Conservation (phyloP, 2,329 filamentous ascomycete genomes). For the Trichoderma sp. region DNA sequence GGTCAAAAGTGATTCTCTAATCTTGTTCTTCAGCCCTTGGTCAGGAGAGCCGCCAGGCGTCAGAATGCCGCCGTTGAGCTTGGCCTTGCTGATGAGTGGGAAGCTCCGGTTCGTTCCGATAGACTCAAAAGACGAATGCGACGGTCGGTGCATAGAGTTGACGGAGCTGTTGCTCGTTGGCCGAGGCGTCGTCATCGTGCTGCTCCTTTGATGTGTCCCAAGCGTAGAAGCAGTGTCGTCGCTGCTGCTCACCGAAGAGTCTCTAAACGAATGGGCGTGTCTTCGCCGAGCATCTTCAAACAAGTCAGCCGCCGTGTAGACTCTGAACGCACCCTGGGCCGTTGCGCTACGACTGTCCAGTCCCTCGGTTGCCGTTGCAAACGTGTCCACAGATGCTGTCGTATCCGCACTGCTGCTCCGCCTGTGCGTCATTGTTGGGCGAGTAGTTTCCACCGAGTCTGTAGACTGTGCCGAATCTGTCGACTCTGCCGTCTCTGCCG, state of each 20-base stretch:
- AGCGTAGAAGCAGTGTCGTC: constrained; percentile 31
- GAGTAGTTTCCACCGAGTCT: constrained; percentile 63
- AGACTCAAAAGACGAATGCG: constrained; percentile 59
- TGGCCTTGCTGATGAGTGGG: constrained; percentile 58
- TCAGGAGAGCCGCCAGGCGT: constrained; percentile 55
- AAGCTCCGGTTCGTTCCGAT: constrained; percentile 63
- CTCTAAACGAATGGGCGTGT: constrained; percentile 34
- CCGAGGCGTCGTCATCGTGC: constrained; percentile 44
- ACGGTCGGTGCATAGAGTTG: constrained; percentile 53
- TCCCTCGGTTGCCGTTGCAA: constrained; percentile 59
- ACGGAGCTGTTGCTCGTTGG: constrained; percentile 46
- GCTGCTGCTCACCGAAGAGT: constrained; percentile 31
- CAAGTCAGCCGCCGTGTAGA: constrained; percentile 29
- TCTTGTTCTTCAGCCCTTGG: constrained; percentile 46
- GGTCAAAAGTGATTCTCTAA: constrained; percentile 52
- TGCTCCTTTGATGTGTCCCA: constrained; percentile 32
- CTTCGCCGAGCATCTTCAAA: constrained; percentile 29
- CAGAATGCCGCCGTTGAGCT: constrained; percentile 48
- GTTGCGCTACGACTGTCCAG: constrained; percentile 42
- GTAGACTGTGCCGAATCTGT: constrained; percentile 29
- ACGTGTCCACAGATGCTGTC: constrained; percentile 54
- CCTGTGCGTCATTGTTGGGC: constrained; percentile 40
- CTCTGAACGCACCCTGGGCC: constrained; percentile 28
- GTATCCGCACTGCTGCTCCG: constrained; percentile 53
- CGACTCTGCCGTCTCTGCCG: constrained; percentile 35